Evolutionary conservation across 345 rosid species (phyloP).

Genomic region (Lumnitzera littorea): DNA sequence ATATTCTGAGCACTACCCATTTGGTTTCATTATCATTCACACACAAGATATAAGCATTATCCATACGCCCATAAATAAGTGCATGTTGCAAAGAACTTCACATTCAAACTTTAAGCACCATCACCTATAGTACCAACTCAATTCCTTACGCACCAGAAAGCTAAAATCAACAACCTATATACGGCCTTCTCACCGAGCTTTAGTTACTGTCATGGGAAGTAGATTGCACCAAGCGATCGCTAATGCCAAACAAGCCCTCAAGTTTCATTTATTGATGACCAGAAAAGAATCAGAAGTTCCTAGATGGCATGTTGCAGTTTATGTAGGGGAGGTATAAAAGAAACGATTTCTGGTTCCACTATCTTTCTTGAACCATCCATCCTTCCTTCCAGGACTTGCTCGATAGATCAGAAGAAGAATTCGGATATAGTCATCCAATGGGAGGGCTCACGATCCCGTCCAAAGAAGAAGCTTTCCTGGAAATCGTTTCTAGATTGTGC

Average conservation of each 20-base stretch:
- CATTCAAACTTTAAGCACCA: too few relatives aligned
- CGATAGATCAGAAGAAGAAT: constrained; percentile 25
- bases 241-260: constrained; percentile 21
- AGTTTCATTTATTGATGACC: background rate
- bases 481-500: constrained; percentile 21
- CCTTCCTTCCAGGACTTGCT: constrained; percentile 37
- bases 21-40: too few relatives aligned
- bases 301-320: constrained; percentile 32
- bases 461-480: constrained; percentile 30
- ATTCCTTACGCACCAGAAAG: too few relatives aligned
- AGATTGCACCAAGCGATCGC: constrained; percentile 18
- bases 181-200: background rate
- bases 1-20: too few relatives aligned
- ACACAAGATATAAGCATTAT: too few relatives aligned
- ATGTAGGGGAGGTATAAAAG: constrained; percentile 32
- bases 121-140: too few relatives aligned
- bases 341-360: constrained; percentile 32
- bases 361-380: constrained; percentile 33
- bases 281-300: constrained; percentile 24
- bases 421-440: constrained; percentile 37
- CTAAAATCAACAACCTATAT: background rate
- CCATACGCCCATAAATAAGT: too few relatives aligned
- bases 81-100: too few relatives aligned
- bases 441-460: constrained; percentile 48
- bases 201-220: constrained; percentile 17